Percentiles rank a stretch among this genome's conserved stretches.
Conservation (phyloP, 305 asterid genomes). For the Plantago coronopus region DNA sequence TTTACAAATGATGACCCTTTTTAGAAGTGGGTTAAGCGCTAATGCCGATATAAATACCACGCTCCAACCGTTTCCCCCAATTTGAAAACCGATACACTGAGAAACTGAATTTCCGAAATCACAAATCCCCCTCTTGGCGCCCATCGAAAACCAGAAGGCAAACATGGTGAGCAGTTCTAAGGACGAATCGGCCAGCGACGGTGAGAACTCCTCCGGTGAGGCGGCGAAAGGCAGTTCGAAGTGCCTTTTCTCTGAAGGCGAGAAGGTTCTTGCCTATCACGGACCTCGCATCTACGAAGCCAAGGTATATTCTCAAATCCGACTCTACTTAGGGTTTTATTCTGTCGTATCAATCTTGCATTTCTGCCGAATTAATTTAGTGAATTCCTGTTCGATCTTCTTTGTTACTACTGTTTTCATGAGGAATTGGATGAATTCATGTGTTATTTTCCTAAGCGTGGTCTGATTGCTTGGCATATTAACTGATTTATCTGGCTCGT, state of each 20-base stretch:
- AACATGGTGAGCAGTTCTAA: constrained; percentile 50
- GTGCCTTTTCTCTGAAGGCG: constrained; percentile 60
- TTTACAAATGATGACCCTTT: too few species aligned
- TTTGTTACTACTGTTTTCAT: neutral
- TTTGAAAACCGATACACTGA: neutral
- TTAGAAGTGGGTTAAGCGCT: too few species aligned
- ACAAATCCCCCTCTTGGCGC: neutral
- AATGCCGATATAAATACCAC: too few species aligned
- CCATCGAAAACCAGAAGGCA: neutral
- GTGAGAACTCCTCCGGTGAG: constrained; percentile 63
- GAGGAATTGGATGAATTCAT: too few species aligned
- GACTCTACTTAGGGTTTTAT: constrained; percentile 25
- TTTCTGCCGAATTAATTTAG: neutral
- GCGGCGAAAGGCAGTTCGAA: constrained; percentile 47
- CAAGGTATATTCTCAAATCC: constrained; percentile 44
- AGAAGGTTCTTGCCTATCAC: constrained; percentile 80
- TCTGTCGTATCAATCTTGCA: neutral
- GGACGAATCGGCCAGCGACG: constrained; percentile 60
- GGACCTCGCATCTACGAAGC: constrained; percentile 88
- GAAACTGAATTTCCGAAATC: neutral
- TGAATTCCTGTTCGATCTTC: neutral
- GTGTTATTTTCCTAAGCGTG: too few species aligned
- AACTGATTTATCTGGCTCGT: too few species aligned
- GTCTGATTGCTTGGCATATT: too few species aligned
- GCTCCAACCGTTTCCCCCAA: neutral